Base-by-base conservation (phyloP, 108 stramenopile genomes). In the Cyclostephanos invisitatus region DNA sequence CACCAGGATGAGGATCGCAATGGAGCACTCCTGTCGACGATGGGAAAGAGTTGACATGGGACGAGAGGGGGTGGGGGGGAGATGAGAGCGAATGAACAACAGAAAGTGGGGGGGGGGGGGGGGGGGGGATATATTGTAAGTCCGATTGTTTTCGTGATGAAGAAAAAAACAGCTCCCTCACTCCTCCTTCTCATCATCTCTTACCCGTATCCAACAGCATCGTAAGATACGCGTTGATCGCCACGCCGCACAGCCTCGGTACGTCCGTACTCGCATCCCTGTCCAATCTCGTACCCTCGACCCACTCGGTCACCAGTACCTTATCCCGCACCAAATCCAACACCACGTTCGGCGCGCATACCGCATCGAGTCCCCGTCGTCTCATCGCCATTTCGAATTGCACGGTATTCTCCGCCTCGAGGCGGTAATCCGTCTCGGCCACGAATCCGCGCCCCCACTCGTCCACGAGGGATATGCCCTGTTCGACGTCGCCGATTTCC, bases 391-490 rank as follows among this genome's bases (percentile, higher is more conserved):
- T 40, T 35, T 87, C 84, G 78, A 96, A 96, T 17, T 79, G 40
- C 3, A 70, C 69, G 5, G 89, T 88, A 62, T 96, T 96, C 24
- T 58, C 12, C 20, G 92, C 94, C 73, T 96, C 96, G 32, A 88
- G 75, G 17, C 83, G 68, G 61, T 96, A 96, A 68, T 95, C 91
- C n/a, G 94, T 89, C 84, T 96, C 96, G 38, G 91, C 89, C 28
- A 94, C 87, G 65, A 96, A 94, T 20, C 96, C 92, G 14, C 88
- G 74, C 5, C 91, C 96, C 94, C 94, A 96, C 78, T 92, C 93
- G 72, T 96, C 92, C 12, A 96, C 90, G n/a, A 94, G 67, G 11
- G 73, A 51, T 9, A 92, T 42, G 17, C 87, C 83, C 12, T 78
- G 74, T 21, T 89, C 86, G 58, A 89, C 84, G 62, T 92, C 91